Evolutionary conservation across 768 basidiomycete genomes (phyloP), one percentile per base, ranked within the genome.

Genomic region (Hypholoma sublateritium): DNA sequence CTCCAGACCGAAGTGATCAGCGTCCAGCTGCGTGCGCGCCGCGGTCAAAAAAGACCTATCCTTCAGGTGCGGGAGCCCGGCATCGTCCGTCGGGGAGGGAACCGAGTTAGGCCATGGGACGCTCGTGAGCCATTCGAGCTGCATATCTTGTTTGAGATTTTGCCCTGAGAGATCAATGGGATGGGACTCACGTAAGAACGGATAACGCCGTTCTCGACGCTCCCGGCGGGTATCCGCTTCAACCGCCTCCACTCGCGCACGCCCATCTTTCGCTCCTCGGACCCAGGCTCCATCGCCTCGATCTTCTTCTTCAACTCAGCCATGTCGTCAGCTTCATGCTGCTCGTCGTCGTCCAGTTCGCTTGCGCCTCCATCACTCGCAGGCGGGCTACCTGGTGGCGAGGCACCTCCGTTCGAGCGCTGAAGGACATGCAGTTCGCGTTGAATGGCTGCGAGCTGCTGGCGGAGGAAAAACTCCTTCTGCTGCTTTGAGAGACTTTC

Each of bases 1-100:
- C 56, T 95, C 92, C 16, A 98, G 77, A 1, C 95, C 95, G 63
- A 87, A 96, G 69, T 98, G 95, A 58, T 96, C 95, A 12, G 85
- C 79, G 63, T 98, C 94, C 8, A 98, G 83, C 67, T 91, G 93
- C 19, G 76, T 76, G 21, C 90, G 86, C 24, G 95, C 93, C 36
- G 79, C 81, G 25, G 78, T 58, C 24, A 93, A 78, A 76, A 92
- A 92, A 4, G 80, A 74, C 22, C 74, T 74, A 60, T 85, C 80
- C 57, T 74, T 74, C 41, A 89, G 69, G 6, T 57, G 50, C 12
- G 64, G 58, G 14, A 58, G 46, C n/a, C 56, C 48, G 24, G 66
- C 50, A 12, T 52, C 56, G 12, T 66, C 50, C 21, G 67, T 21
- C 12, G 61, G 66, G 45, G 58, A 59, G 48, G 56, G 62, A n/a